Evolutionary conservation across 495 filamentous ascomycete species (phyloP).

Genomic region (Pyrenula massariospora): DNA sequence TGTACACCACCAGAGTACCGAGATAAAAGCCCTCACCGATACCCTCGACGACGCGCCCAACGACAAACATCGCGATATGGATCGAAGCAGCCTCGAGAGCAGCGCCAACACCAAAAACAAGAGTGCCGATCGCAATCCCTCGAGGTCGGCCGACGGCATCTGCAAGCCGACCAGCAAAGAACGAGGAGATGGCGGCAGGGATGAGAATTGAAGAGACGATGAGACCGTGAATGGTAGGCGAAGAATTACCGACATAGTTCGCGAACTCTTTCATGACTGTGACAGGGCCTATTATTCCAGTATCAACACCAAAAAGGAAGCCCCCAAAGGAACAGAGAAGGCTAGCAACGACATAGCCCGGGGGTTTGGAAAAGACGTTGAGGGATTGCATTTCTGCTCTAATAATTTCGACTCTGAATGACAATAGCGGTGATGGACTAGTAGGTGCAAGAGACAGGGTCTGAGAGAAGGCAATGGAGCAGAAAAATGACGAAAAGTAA

Average conservation of each 20-base stretch:
- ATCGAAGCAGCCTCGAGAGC: conserved; percentile 34
- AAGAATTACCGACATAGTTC: conserved; percentile 33
- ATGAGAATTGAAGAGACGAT: conserved; percentile 54
- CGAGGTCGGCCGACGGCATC: conserved; percentile 43
- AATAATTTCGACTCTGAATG: too few species aligned
- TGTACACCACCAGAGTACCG: conserved; percentile 38
- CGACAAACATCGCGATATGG: conserved; percentile 39
- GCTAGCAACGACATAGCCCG: neutral
- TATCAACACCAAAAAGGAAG: conserved; percentile 23
- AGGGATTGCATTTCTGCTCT: too few species aligned
- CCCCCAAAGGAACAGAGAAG: neutral
- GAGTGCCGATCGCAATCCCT: conserved; percentile 38
- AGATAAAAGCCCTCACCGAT: conserved; percentile 50
- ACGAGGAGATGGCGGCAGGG: conserved; percentile 45
- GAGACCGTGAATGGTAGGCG: conserved; percentile 44
- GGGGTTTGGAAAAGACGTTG: too few species aligned
- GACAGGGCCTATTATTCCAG: conserved; percentile 50
- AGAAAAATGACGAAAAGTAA: too few species aligned
- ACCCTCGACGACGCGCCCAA: conserved; percentile 42
- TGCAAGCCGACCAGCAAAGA: conserved; percentile 51
- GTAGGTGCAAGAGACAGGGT: too few species aligned
- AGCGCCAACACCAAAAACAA: conserved; percentile 44
- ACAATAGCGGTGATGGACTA: too few species aligned
- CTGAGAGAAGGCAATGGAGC: too few species aligned
- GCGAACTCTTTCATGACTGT: conserved; percentile 48